These are phyloP conservation scores for Penicillium sp. DNA, from an alignment of 2,329 filamentous ascomycete genomes.

Conservation along the genomic window DNA sequence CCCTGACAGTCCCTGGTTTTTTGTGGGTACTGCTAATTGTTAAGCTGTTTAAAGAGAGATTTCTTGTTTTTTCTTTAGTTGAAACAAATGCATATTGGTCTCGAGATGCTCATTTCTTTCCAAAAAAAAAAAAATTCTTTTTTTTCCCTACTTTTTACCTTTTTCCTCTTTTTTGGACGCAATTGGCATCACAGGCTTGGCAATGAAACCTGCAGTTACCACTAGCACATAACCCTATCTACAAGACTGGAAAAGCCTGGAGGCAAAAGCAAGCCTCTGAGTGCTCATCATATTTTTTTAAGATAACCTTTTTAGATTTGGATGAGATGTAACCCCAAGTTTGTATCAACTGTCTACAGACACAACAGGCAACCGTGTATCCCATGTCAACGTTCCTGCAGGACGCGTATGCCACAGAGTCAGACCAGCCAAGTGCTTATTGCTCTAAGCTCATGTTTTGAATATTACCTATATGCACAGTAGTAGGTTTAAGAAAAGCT, in stretches of 20 bases:
- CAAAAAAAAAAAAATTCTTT: too few relatives aligned
- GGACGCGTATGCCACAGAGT: slow-evolving; percentile 17
- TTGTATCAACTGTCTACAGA: not conserved
- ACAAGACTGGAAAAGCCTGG: too few relatives aligned
- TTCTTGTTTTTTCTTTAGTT: not conserved
- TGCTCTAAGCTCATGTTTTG: not conserved
- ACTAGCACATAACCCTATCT: not conserved
- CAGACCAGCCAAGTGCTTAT: not conserved
- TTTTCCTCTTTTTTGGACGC: slow-evolving; percentile 11
- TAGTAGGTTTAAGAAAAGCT: not conserved
- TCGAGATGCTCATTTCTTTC: not conserved
- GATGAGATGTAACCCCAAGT: not conserved
- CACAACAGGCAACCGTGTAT: slow-evolving; percentile 15
- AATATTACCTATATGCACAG: too few relatives aligned
- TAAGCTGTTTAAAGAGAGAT: not conserved
- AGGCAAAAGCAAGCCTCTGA: not conserved
- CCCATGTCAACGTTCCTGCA: slow-evolving; percentile 14
- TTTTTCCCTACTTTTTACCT: not conserved
- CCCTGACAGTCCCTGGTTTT: slow-evolving; percentile 4
- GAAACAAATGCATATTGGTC: not conserved
- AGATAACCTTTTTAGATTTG: too few relatives aligned
- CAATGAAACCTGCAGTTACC: slow-evolving; percentile 3
- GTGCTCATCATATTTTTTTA: too few relatives aligned
- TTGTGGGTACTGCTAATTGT: slow-evolving; percentile 1
- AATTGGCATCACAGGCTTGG: slow-evolving; percentile 17